Evolutionary conservation across 495 filamentous ascomycete species (phyloP).

Genomic region (Beverwykella pulmonaria): DNA sequence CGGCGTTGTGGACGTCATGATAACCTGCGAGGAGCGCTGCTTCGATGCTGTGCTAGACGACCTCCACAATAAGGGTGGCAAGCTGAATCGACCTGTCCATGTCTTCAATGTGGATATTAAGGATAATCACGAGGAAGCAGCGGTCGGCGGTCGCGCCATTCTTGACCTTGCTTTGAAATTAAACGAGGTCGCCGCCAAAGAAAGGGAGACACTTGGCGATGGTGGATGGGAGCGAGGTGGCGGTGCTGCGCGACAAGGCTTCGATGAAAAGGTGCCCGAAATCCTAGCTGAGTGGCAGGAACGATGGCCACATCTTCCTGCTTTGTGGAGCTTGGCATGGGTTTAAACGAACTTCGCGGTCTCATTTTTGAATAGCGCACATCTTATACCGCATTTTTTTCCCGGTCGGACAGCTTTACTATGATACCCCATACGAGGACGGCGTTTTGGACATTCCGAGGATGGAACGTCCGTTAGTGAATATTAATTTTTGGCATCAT

Average conservation of each 20-base stretch:
- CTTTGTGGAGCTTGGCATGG: conserved; percentile 94
- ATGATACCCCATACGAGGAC: not conserved
- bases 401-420: not conserved
- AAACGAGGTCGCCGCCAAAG: conserved; percentile 78
- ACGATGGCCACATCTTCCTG: conserved; percentile 85
- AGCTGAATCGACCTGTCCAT: conserved; percentile 88
- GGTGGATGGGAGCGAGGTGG: conserved; percentile 69
- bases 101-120: conserved; percentile 98
- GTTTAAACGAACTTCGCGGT: conserved; percentile 56
- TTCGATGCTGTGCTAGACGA: conserved; percentile 99
- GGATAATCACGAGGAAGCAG: conserved; percentile 96
- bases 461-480: not conserved
- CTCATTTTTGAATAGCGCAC: not conserved
- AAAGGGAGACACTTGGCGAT: conserved; percentile 65
- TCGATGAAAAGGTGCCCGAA: conserved; percentile 92
- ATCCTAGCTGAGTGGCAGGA: conserved; percentile 96
- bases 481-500: not conserved
- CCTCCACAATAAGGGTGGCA: conserved; percentile 76
- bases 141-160: conserved; percentile 88
- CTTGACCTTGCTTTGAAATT: conserved; percentile 85
- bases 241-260: conserved; percentile 68
- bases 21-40: conserved; percentile 97
- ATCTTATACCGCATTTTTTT: not conserved
- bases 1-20: conserved; percentile 89
- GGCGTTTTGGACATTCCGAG: not conserved